Conservation (phyloP, 306 rosid species). For the Gastrolobium bilobum region DNA sequence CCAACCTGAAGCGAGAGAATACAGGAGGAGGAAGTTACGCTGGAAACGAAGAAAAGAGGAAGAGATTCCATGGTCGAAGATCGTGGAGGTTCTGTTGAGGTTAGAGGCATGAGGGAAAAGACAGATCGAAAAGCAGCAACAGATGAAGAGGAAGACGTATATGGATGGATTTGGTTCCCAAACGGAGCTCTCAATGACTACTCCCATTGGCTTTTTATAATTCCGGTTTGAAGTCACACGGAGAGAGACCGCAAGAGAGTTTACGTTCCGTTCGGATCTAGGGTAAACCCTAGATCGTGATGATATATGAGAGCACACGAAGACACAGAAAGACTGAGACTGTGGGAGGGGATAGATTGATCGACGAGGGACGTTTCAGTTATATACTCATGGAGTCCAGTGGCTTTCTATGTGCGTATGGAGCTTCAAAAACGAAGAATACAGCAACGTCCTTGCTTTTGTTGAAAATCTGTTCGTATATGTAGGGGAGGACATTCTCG, state of each 20-base stretch:
- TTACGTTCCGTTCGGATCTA: slow-evolving; percentile 48
- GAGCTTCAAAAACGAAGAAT: background rate
- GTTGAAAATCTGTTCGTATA: background rate
- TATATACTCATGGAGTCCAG: background rate
- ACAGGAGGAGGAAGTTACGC: slow-evolving; percentile 72
- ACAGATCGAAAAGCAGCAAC: slow-evolving; percentile 71
- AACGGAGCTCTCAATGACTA: slow-evolving; percentile 77
- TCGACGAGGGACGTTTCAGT: slow-evolving; percentile 18
- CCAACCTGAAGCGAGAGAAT: slow-evolving; percentile 85
- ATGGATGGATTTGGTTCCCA: slow-evolving; percentile 83
- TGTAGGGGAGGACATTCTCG: no score
- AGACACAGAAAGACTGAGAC: slow-evolving; percentile 9
- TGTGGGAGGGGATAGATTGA: slow-evolving; percentile 25
- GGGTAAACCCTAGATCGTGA: slow-evolving; percentile 51
- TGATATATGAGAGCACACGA: background rate
- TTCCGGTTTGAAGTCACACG: background rate
- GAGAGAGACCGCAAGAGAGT: slow-evolving; percentile 20
- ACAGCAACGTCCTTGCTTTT: slow-evolving; percentile 7
- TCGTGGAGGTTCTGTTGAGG: slow-evolving; percentile 56
- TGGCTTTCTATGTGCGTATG: background rate
- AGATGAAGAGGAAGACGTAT: slow-evolving; percentile 68
- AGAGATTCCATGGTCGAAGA: slow-evolving; percentile 81
- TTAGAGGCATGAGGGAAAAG: slow-evolving; percentile 65
- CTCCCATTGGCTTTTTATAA: slow-evolving; percentile 67
- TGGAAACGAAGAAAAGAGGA: slow-evolving; percentile 77